These are phyloP conservation scores for Serendipita indica DNA, from an alignment of 768 basidiomycete species.

Conservation along the genomic window DNA sequence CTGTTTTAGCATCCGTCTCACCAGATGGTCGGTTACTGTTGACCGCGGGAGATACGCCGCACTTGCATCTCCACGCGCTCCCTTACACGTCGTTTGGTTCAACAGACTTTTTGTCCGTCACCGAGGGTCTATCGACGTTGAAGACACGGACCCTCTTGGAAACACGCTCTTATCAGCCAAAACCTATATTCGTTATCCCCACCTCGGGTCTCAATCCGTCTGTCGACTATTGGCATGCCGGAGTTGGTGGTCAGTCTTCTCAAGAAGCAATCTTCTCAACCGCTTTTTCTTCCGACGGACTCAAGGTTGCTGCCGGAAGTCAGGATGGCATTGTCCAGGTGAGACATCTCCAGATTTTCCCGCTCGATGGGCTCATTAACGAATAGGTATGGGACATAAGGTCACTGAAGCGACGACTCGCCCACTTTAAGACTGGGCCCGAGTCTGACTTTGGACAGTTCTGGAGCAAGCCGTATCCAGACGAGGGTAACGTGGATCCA, in stretches of 20 bases:
- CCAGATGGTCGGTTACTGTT: background rate
- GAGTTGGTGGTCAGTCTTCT: background rate
- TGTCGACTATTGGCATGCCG: background rate
- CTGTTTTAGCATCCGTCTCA: background rate
- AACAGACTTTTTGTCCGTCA: background rate
- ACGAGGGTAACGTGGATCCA: background rate
- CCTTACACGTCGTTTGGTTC: too few species aligned
- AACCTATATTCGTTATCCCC: background rate
- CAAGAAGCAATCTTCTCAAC: background rate
- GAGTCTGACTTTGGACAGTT: background rate
- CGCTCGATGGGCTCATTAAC: background rate
- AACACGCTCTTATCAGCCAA: background rate
- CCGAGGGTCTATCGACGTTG: background rate
- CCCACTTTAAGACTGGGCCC: background rate
- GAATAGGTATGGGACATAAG: background rate
- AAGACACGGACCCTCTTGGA: background rate
- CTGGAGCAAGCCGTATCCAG: background rate
- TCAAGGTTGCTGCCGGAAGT: background rate
- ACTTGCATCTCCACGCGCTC: background rate
- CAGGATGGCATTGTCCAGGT: conserved; percentile 1
- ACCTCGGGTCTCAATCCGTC: background rate
- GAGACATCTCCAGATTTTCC: background rate
- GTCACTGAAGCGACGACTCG: background rate
- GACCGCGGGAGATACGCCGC: background rate
- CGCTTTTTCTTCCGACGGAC: background rate